Conservation (phyloP, 2,329 filamentous ascomycete genomes). For the Trichoderma hamatum region DNA sequence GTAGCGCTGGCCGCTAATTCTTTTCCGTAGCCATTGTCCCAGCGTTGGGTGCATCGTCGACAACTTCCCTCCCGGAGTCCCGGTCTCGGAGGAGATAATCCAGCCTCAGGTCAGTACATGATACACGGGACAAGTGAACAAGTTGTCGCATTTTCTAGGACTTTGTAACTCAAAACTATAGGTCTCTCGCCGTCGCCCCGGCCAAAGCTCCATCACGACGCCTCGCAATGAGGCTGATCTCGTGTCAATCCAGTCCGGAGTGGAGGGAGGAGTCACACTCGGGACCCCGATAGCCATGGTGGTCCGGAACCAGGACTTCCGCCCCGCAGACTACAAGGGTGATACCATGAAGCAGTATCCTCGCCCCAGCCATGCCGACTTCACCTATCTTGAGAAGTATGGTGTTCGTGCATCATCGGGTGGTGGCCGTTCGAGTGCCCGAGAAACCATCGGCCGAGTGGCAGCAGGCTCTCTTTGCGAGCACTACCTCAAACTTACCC, state of each 20-base stretch:
- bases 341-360: conserved; percentile 91
- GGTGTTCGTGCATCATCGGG: conserved; percentile 89
- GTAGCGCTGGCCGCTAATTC: background rate
- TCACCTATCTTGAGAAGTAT: conserved; percentile 97
- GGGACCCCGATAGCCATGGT: conserved; percentile 88
- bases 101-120: background rate
- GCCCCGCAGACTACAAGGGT: conserved; percentile 87
- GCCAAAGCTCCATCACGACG: background rate
- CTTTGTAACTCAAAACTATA: background rate
- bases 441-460: conserved; percentile 92
- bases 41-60: conserved; percentile 81
- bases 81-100: background rate
- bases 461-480: conserved; percentile 91
- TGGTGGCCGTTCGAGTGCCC: conserved; percentile 86
- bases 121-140: background rate
- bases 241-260: conserved; percentile 42
- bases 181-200: conserved; percentile 1
- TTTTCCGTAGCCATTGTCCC: conserved; percentile 13
- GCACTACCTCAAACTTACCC: conserved; percentile 80
- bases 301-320: conserved; percentile 89
- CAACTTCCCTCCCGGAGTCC: conserved; percentile 82
- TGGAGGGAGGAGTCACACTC: conserved; percentile 63
- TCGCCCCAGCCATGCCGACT: conserved; percentile 90
- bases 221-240: background rate
- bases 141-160: background rate